These are phyloP conservation scores for Annona squamosa DNA, from an alignment of 164 flowering plant genomes.

Conservation along the genomic window DNA sequence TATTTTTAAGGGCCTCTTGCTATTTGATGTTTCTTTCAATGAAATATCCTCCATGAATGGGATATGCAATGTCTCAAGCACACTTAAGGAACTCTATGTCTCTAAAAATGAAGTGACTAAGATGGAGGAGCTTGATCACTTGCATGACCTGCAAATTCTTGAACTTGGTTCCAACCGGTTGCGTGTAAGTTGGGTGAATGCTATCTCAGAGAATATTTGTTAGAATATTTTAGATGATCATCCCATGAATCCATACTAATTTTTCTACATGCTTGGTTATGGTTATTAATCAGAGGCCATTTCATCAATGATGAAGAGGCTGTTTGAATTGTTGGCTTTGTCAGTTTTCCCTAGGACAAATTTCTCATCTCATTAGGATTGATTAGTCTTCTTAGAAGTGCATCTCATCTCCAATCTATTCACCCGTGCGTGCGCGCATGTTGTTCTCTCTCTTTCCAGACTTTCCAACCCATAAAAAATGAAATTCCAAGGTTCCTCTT, in stretches of 20 bases:
- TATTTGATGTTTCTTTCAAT: slow-evolving; percentile 94
- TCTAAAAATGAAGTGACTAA: slow-evolving; percentile 90
- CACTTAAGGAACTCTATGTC: slow-evolving; percentile 86
- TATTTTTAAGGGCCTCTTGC: slow-evolving; percentile 68
- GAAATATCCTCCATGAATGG: slow-evolving; percentile 75
- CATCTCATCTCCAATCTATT: not conserved
- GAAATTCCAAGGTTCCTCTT: too few species aligned
- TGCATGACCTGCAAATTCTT: slow-evolving; percentile 67
- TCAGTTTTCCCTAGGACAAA: not conserved
- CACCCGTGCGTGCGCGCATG: too few species aligned
- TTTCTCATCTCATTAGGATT: too few species aligned
- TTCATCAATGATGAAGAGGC: not conserved
- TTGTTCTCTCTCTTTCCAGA: not conserved
- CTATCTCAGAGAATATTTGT: not conserved
- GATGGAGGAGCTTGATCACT: slow-evolving; percentile 89
- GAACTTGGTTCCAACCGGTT: slow-evolving; percentile 97
- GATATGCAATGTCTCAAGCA: slow-evolving; percentile 54
- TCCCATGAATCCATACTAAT: not conserved
- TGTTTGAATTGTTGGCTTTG: not conserved
- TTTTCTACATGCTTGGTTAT: not conserved
- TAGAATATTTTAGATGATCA: not conserved
- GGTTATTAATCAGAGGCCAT: not conserved
- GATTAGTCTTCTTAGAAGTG: not conserved
- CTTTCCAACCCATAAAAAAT: not conserved
- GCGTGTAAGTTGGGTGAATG: slow-evolving; percentile 44